These are phyloP conservation scores for Plasmodium gaboni DNA, from an alignment of 169 alveolate genomes.

Conservation along the genomic window DNA sequence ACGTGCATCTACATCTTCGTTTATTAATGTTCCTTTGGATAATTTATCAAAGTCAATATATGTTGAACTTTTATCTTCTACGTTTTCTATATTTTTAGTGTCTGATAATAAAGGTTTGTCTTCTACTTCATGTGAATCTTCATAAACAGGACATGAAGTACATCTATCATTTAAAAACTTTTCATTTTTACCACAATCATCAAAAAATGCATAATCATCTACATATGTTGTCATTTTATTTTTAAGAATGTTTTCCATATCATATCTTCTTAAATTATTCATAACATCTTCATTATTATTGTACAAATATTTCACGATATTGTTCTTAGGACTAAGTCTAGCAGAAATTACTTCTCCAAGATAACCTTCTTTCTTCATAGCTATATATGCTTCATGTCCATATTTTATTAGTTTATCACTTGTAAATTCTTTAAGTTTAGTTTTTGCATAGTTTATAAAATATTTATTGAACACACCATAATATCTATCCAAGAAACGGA, in stretches of 20 bases:
- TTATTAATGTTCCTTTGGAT: too few relatives aligned
- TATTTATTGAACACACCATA: background rate
- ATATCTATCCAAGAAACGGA: conserved; percentile 22
- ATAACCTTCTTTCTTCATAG: background rate
- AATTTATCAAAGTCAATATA: too few relatives aligned
- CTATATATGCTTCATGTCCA: background rate
- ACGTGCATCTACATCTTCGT: too few relatives aligned
- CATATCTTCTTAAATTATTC: background rate
- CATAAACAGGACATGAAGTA: background rate
- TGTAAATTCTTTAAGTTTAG: conserved; percentile 5
- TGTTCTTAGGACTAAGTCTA: conserved; percentile 7
- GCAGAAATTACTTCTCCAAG: background rate
- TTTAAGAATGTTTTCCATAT: conserved; percentile 5
- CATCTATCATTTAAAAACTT: conserved; percentile 18
- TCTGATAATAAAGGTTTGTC: too few relatives aligned
- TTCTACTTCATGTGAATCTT: too few relatives aligned
- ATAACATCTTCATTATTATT: background rate
- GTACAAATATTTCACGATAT: background rate
- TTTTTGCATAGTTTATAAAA: background rate
- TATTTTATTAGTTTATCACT: conserved; percentile 2
- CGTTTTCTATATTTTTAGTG: too few relatives aligned
- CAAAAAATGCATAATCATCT: conserved; percentile 38
- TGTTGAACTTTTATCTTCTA: too few relatives aligned
- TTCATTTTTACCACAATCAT: background rate
- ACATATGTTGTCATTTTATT: conserved; percentile 1